Base-by-base conservation (phyloP, 176 grass and related monocot species). In the Rhynchospora pubera region DNA sequence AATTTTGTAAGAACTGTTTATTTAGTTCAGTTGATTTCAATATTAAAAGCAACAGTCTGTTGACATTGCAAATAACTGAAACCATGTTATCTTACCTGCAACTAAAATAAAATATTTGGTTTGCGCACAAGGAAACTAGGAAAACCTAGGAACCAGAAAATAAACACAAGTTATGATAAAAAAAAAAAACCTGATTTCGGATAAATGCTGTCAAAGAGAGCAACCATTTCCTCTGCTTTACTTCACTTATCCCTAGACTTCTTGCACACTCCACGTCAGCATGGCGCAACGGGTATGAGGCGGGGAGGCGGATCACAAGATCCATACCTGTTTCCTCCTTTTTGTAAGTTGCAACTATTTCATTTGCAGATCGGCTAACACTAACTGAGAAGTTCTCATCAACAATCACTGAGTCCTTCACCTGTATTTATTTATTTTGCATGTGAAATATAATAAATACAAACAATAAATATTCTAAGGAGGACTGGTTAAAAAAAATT, bases 291-390 rank as follows among this genome's bases (percentile, higher is more conserved):
- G 92, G 96, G 72, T 98, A 94, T 75, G 89, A 94, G 53, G 14
- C 89, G 1, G 96, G 96, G 73, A 98, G 88, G 12, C 85, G 90
- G 86, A 94, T 90, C 3, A 98, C 90, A 82, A 98, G 96, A 79
- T 98, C 96, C 78, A 98, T 94, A 77, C 92, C 89, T 79, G 92
- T 89, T 79, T 98, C 95, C 78, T 98, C 95, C 85, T 94, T 94
- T 91, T 98, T 98, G 81, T 98, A 98, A 45, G 96, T 93, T 77
- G 92, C 96, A 82, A 94, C 86, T 52, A 98, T 98, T 76, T 98
- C 96, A 53, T 88, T 93, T 9, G 90, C 89, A 7, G 87, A 90
- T 51, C 85, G 83, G 81, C 92, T 98, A 19, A 98, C 89, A 11
- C 67, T 93, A 51, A 94, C 92, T 61, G 92, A 91, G 88, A 98